phyloP scores from a whole-genome alignment of 2,329 filamentous ascomycete species.

The Cryphonectria nitschkei region DNA sequence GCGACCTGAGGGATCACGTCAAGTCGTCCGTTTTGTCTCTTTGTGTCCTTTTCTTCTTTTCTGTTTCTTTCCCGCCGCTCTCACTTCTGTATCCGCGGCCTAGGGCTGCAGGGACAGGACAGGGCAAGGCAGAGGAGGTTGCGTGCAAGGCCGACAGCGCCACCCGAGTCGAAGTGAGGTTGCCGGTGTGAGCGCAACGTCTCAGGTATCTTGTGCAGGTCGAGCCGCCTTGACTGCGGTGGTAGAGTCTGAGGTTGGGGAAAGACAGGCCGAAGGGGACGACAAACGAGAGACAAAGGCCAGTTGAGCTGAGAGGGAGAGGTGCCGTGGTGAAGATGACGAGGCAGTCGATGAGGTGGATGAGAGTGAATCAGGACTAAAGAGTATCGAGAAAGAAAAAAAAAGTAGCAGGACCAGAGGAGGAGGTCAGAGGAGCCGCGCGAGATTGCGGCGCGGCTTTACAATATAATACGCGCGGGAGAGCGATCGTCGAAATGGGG shows the following conservation, averaged over 20 bases:
- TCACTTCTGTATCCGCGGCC: conserved; percentile 1
- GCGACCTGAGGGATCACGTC: neutral
- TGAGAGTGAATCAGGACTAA: neutral
- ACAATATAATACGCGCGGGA: conserved; percentile 12
- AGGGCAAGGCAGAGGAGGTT: neutral
- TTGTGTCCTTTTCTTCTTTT: neutral
- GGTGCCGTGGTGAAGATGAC: neutral
- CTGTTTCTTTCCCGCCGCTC: neutral
- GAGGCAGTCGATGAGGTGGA: neutral
- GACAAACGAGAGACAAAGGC: conserved; percentile 21
- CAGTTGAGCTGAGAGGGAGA: neutral
- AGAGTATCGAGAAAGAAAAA: neutral
- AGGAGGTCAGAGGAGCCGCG: conserved; percentile 9
- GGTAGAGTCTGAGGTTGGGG: neutral
- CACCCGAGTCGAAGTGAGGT: neutral
- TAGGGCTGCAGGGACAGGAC: neutral
- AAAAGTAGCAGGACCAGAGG: neutral
- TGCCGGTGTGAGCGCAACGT: neutral
- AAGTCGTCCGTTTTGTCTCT: neutral
- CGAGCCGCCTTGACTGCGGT: neutral
- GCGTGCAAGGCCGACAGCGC: neutral
- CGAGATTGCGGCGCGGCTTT: conserved; percentile 16
- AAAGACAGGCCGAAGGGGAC: neutral
- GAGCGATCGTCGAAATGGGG: conserved; percentile 6
- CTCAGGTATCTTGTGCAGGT: neutral